Conservation (phyloP, 2,329 filamentous ascomycete genomes). For the Tolypocladium tropicale region DNA sequence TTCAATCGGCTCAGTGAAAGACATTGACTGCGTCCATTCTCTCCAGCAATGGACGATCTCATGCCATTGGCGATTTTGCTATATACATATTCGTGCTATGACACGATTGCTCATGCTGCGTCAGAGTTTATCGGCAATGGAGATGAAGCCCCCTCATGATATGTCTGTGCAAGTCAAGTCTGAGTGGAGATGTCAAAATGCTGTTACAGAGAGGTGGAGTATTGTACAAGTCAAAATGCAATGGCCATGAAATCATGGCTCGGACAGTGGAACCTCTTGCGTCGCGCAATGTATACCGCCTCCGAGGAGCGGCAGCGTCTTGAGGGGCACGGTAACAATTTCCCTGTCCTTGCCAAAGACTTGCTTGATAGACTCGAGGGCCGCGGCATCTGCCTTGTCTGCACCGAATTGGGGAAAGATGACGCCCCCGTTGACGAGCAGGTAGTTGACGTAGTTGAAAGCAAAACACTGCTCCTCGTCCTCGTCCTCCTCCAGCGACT, state of each 20-base stretch:
- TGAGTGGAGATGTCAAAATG: not conserved
- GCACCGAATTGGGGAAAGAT: slow-evolving; percentile 18
- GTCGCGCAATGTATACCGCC: slow-evolving; percentile 18
- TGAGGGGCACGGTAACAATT: slow-evolving; percentile 9
- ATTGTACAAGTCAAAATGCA: not conserved
- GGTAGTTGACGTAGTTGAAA: slow-evolving; percentile 15
- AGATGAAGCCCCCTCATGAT: too few species aligned
- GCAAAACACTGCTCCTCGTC: slow-evolving; percentile 2
- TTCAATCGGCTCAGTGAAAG: too few species aligned
- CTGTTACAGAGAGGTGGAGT: not conserved
- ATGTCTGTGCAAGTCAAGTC: too few species aligned
- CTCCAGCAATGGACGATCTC: too few species aligned
- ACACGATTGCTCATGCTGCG: too few species aligned
- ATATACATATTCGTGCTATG: too few species aligned
- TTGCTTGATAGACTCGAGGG: slow-evolving; percentile 6
- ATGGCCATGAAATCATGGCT: not conserved
- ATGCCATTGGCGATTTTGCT: too few species aligned
- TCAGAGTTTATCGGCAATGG: too few species aligned
- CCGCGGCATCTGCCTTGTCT: slow-evolving; percentile 10
- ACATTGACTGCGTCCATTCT: too few species aligned
- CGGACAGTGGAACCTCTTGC: slow-evolving; percentile 12
- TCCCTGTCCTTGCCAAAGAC: slow-evolving; percentile 5
- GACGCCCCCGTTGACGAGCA: slow-evolving; percentile 17
- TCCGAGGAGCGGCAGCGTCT: slow-evolving; percentile 10
- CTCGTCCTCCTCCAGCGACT: not conserved